These are phyloP conservation scores for Fagopyrum homotropicum DNA, from an alignment of 148 eudicot genomes.

Conservation along the genomic window DNA sequence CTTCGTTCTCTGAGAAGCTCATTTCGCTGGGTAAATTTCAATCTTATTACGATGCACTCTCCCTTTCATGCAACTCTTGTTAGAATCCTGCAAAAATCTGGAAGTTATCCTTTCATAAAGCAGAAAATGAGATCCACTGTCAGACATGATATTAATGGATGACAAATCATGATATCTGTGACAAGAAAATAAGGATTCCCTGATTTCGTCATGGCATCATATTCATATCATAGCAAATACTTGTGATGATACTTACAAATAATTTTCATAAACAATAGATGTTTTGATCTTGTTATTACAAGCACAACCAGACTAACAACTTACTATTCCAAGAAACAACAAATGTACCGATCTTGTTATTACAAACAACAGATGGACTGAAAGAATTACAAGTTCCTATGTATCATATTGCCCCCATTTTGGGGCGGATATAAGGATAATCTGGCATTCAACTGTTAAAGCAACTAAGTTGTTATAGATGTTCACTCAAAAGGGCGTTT, in stretches of 20 bases:
- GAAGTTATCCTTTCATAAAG: slow-evolving; percentile 1
- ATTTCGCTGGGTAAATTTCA: neutral
- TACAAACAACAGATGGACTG: neutral
- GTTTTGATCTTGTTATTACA: neutral
- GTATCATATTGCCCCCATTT: too few relatives aligned
- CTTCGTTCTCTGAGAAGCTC: neutral
- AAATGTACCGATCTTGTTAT: neutral
- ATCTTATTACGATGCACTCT: neutral
- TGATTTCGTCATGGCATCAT: neutral
- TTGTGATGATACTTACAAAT: neutral
- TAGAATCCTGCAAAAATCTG: neutral
- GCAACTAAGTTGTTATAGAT: neutral
- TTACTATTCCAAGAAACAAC: neutral
- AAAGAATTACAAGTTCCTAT: neutral
- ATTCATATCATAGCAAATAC: neutral
- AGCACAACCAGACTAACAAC: neutral
- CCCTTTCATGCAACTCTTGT: neutral
- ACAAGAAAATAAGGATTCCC: slow-evolving; percentile 9
- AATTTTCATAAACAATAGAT: neutral
- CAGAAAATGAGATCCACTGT: slow-evolving; percentile 3
- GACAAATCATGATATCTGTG: neutral
- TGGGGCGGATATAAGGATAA: neutral
- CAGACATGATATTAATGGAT: neutral
- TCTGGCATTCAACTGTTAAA: neutral
- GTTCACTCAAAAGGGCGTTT: neutral